A percentile compares a stretch with the other conserved stretches of the same genome.
Conservation (phyloP, 2,329 filamentous ascomycete species). For the Nemania diffusa region DNA sequence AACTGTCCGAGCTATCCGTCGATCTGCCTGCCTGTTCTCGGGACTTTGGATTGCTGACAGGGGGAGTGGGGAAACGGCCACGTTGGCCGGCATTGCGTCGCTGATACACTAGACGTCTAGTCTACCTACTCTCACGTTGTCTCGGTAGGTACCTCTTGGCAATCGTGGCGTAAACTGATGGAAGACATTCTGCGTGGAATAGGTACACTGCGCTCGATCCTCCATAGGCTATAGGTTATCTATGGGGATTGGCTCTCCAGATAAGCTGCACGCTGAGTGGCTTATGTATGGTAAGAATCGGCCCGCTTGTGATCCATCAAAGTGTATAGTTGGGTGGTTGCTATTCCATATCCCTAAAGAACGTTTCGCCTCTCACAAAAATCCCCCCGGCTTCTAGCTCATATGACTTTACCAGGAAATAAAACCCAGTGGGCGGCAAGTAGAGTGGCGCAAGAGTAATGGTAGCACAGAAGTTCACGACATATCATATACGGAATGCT, state of each 20-base stretch:
- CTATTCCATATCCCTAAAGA: not conserved
- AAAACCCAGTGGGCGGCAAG: not conserved
- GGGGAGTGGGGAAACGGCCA: slow-evolving; percentile 23
- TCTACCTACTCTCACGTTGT: slow-evolving; percentile 6
- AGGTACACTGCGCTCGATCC: not conserved
- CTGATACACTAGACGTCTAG: not conserved
- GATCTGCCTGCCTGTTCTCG: slow-evolving; percentile 17
- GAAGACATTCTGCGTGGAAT: not conserved
- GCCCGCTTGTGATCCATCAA: not conserved
- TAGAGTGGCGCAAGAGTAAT: not conserved
- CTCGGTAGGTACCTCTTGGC: slow-evolving; percentile 27
- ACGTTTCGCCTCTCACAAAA: not conserved
- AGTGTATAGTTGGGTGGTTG: not conserved
- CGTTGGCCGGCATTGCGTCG: slow-evolving; percentile 26
- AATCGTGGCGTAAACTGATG: slow-evolving; percentile 20
- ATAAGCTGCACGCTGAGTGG: not conserved
- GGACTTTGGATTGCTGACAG: slow-evolving; percentile 25
- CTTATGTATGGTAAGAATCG: slow-evolving; percentile 5
- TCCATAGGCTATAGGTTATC: not conserved
- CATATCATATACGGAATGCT: slow-evolving; percentile 10
- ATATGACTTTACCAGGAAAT: not conserved
- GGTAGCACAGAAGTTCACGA: slow-evolving; percentile 18
- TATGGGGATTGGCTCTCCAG: not conserved
- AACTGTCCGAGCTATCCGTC: slow-evolving; percentile 25
- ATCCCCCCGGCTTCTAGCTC: not conserved